A percentile compares a stretch with the other conserved stretches of the same genome.
Conservation (phyloP, 2,329 filamentous ascomycete species). For the Gaeumannomyces sp. region DNA sequence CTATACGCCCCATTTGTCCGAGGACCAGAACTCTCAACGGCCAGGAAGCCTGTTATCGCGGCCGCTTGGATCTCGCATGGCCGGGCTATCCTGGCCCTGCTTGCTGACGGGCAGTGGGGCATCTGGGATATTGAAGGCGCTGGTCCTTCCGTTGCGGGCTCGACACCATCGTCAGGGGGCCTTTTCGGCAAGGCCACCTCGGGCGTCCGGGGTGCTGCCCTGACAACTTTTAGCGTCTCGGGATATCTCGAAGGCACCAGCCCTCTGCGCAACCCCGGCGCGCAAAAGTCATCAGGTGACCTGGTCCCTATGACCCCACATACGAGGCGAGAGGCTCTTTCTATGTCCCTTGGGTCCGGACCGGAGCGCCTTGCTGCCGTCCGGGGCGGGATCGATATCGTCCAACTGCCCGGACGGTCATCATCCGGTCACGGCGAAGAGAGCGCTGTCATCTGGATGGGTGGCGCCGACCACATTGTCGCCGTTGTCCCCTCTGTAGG, state of each 20-base stretch:
- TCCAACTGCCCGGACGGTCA: slow-evolving; percentile 33
- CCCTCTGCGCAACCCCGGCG: slow-evolving; percentile 40
- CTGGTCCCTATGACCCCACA: slow-evolving; percentile 62
- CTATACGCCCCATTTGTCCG: slow-evolving; percentile 52
- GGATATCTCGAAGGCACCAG: slow-evolving; percentile 57
- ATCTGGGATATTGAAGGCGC: slow-evolving; percentile 60
- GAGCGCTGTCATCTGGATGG: slow-evolving; percentile 51
- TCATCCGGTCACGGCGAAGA: slow-evolving; percentile 44
- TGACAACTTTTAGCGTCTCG: slow-evolving; percentile 51
- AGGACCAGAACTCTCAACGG: slow-evolving; percentile 32
- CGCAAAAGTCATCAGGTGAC: slow-evolving; percentile 37
- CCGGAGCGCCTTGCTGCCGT: slow-evolving; percentile 46
- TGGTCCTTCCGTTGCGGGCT: slow-evolving; percentile 32
- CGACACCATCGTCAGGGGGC: slow-evolving; percentile 17
- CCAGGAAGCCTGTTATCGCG: slow-evolving; percentile 54
- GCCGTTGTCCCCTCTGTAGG: slow-evolving; percentile 49
- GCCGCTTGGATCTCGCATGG: slow-evolving; percentile 57
- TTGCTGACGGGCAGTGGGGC: slow-evolving; percentile 61
- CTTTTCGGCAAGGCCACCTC: slow-evolving; percentile 44
- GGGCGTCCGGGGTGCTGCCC: slow-evolving; percentile 50
- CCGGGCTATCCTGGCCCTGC: slow-evolving; percentile 49
- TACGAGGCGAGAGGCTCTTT: slow-evolving; percentile 47
- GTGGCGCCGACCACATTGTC: slow-evolving; percentile 46
- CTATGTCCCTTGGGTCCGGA: slow-evolving; percentile 35
- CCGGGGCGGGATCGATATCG: slow-evolving; percentile 46